phyloP scores from a whole-genome alignment of 306 rosid genomes.

The Cicer judaicum region DNA sequence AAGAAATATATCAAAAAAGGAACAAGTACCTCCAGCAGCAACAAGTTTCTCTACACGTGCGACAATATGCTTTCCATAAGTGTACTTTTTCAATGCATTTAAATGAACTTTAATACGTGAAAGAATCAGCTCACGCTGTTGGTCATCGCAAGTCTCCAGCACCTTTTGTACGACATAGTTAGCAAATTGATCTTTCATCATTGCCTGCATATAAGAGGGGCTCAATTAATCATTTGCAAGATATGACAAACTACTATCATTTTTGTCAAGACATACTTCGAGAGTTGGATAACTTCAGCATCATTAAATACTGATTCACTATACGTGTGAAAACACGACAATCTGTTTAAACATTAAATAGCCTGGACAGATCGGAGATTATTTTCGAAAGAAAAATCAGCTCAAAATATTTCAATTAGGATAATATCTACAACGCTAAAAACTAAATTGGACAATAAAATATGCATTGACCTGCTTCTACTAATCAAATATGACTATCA shows the following conservation, averaged over 20 bases:
- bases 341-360: too few relatives aligned
- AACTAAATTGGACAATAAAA: too few relatives aligned
- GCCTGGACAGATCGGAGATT: too few relatives aligned
- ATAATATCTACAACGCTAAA: too few relatives aligned
- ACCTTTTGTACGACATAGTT: slow-evolving; percentile 90
- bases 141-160: slow-evolving; percentile 96
- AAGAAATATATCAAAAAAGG: background rate
- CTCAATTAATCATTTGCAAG: background rate
- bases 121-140: slow-evolving; percentile 90
- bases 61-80: slow-evolving; percentile 92
- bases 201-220: slow-evolving; percentile 48
- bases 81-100: slow-evolving; percentile 95
- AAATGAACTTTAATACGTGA: slow-evolving; percentile 93
- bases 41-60: slow-evolving; percentile 99
- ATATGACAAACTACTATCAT: background rate
- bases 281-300: background rate
- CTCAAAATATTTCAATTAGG: too few relatives aligned
- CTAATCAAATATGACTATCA: background rate
- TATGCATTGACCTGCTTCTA: too few relatives aligned
- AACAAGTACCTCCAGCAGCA: slow-evolving; percentile 85
- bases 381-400: too few relatives aligned
- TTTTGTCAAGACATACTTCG: background rate
- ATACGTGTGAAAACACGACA: background rate
- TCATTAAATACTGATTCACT: background rate
- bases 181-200: slow-evolving; percentile 70